Evolutionary conservation across 345 rosid species (phyloP), one percentile per base, ranked within the genome.

Genomic region (Citrus reticulata): DNA sequence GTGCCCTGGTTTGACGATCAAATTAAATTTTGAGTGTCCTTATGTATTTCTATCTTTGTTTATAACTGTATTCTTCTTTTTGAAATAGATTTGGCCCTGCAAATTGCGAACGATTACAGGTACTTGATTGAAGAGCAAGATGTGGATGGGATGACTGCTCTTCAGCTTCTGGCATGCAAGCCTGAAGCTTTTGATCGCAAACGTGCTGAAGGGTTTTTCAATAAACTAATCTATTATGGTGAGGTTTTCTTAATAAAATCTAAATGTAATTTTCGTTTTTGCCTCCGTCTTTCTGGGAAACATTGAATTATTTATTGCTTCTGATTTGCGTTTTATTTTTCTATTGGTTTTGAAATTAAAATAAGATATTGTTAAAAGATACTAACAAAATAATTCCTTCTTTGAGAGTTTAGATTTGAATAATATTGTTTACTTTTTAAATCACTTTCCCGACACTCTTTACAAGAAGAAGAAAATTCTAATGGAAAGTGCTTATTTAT

Each of bases 141-240:
- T 8, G 40, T 2, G 40, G 70, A 75, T 64, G 78, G 70, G 19
- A 63, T 75, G 78, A 75, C 70, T 4, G 30, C 77, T 80, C 74
- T 84, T 82, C 72, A 75, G 59, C 70, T 77, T 73, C 72, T 68
- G 20, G 37, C 78, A 9, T 63, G 70, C 78, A 75, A 63, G 17
- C 78, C 78, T 5, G 70, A 63, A 9, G 70, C 78, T 30, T 75
- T 75, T 75, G 30, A 74, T 16, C 29, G 14, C 30, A 42, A 22
- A 30, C 46, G 27, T 46, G 70, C 24, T 29, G 2, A 30, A 27
- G 61, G 78, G 32, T 17, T 75, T 75, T 17, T 62, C 27, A 20
- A 2, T 19, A 63, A 49, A 75, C 6, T 75, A 6, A 20, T 32
- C 61, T 42, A 30, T 19, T 10, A 1, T 29, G 30, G 78, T 73